These are phyloP conservation scores for Rhodotorula kratochvilovae DNA, from an alignment of 768 basidiomycete species.

Conservation along the genomic window DNA sequence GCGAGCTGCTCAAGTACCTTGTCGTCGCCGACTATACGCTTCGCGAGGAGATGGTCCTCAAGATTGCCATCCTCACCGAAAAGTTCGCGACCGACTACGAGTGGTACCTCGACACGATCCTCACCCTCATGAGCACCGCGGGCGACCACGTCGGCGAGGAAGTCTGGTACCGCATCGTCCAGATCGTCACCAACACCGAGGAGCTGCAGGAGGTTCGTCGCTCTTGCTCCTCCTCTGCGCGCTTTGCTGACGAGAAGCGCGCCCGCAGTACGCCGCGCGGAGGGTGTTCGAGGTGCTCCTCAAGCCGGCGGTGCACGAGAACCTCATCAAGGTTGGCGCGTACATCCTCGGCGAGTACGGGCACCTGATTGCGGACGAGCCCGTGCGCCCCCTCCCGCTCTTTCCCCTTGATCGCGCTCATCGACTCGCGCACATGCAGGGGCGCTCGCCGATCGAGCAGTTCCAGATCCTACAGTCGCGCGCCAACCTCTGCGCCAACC, in stretches of 20 bases:
- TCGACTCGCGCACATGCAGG: not conserved
- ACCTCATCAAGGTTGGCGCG: constrained; percentile 91
- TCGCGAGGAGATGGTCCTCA: constrained; percentile 96
- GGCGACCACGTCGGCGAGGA: constrained; percentile 99
- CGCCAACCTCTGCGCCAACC: constrained; percentile 85
- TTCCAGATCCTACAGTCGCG: constrained; percentile 89
- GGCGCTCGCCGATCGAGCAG: constrained; percentile 81
- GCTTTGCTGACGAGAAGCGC: too few species aligned
- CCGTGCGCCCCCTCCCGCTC: constrained; percentile 56
- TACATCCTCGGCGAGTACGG: constrained; percentile 98
- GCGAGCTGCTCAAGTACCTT: constrained; percentile 86
- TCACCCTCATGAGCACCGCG: constrained; percentile 90
- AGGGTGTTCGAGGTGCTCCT: constrained; percentile 86
- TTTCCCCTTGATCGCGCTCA: not conserved
- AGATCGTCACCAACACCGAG: constrained; percentile 94
- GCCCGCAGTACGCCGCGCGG: constrained; percentile 75
- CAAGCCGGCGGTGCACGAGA: constrained; percentile 62
- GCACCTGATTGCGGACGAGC: constrained; percentile 91
- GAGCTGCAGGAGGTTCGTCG: constrained; percentile 68
- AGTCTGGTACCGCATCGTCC: constrained; percentile 98
- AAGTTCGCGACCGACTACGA: constrained; percentile 76
- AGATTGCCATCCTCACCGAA: constrained; percentile 97
- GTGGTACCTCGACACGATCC: constrained; percentile 87
- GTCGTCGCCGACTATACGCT: constrained; percentile 94
- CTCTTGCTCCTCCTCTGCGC: not conserved